phyloP scores from a whole-genome alignment of 768 basidiomycete species.

The Leccinum subgranulosum region DNA sequence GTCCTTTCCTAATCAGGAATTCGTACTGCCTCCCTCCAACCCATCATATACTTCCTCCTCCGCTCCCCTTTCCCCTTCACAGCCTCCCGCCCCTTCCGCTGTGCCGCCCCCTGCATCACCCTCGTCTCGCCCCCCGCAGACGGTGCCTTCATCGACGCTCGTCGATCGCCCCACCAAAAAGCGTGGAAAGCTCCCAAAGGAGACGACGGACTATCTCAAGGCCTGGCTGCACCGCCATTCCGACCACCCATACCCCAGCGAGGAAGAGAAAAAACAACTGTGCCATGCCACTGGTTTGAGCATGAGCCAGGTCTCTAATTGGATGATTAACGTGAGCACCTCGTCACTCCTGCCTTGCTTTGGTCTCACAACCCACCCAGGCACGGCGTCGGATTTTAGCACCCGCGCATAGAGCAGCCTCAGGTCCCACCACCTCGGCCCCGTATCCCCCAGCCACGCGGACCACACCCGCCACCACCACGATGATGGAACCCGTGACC shows the following conservation, averaged over 20 bases:
- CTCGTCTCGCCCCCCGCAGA: constrained; percentile 48
- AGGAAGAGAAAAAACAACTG: constrained; percentile 80
- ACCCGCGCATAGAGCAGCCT: constrained; percentile 47
- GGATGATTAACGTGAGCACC: constrained; percentile 81
- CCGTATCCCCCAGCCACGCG: constrained; percentile 57
- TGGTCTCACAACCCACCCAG: constrained; percentile 30
- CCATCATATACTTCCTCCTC: constrained; percentile 10
- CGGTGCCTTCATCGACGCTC: constrained; percentile 52
- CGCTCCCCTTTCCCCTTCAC: constrained; percentile 44
- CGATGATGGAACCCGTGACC: constrained; percentile 36
- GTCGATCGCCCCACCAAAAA: constrained; percentile 79
- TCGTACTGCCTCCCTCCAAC: constrained; percentile 39
- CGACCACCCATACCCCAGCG: constrained; percentile 85
- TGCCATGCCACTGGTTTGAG: constrained; percentile 82
- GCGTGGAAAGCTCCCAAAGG: constrained; percentile 85
- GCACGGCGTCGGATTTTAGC: constrained; percentile 48
- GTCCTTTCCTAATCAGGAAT: constrained; percentile 63
- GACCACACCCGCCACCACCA: constrained; percentile 15
- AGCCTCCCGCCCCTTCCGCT: constrained; percentile 15
- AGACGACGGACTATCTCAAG: constrained; percentile 86
- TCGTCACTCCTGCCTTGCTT: constrained; percentile 18
- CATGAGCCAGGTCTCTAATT: constrained; percentile 89
- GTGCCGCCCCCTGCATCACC: constrained; percentile 45
- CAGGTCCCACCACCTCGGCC: constrained; percentile 66
- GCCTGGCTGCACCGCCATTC: constrained; percentile 86